Conservation (phyloP, 768 basidiomycete species). For the Lactifluus pinguis region DNA sequence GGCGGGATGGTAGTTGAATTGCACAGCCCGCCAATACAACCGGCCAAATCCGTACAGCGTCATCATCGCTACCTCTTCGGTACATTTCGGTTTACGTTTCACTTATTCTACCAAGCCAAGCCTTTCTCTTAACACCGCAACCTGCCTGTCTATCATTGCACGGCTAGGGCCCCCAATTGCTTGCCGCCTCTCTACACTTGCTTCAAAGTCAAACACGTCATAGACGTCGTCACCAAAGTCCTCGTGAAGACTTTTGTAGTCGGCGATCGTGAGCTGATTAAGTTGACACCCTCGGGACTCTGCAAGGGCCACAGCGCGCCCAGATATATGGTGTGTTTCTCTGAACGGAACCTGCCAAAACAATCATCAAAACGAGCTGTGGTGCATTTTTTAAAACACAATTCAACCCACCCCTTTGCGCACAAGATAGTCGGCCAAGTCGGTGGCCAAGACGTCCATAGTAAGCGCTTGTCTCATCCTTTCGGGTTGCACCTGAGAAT, state of each 20-base stretch:
- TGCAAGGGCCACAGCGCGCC: constrained; percentile 90
- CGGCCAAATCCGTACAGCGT: not conserved
- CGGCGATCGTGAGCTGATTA: constrained; percentile 67
- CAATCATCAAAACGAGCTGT: constrained; percentile 3
- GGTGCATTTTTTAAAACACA: not conserved
- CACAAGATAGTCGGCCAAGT: constrained; percentile 96
- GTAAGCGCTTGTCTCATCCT: constrained; percentile 89
- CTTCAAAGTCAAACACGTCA: constrained; percentile 89
- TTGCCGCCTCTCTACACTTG: constrained; percentile 84
- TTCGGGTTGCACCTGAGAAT: constrained; percentile 65
- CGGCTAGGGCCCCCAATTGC: constrained; percentile 89
- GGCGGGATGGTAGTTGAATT: not conserved
- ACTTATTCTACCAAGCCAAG: constrained; percentile 35
- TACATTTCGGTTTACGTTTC: not conserved
- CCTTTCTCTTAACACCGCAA: constrained; percentile 59
- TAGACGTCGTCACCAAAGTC: constrained; percentile 79
- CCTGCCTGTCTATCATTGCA: constrained; percentile 78
- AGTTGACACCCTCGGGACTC: constrained; percentile 76
- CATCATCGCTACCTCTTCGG: not conserved
- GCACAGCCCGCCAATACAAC: not conserved
- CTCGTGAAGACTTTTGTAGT: constrained; percentile 66
- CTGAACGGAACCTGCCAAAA: constrained; percentile 82
- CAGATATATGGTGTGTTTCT: constrained; percentile 97
- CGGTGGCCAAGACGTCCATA: constrained; percentile 98
- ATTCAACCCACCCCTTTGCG: constrained; percentile 79